phyloP scores from a whole-genome alignment of 257 asterid genomes.

The Solanum microdontum region DNA sequence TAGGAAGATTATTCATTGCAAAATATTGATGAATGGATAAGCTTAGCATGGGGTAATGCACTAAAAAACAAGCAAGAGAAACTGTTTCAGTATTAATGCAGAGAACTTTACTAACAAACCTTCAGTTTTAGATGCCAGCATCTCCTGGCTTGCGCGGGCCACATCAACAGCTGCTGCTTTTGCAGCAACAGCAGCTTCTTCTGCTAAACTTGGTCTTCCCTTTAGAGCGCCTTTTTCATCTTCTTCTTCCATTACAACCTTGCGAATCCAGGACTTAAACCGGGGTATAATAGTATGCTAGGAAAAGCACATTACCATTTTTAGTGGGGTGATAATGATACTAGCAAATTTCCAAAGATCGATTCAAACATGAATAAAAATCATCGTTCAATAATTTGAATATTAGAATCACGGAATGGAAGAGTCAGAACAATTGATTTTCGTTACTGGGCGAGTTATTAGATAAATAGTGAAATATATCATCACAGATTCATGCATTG shows the following conservation, averaged over 20 bases:
- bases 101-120: conserved; percentile 26
- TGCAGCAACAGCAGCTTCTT: conserved; percentile 85
- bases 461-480: not conserved
- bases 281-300: conserved; percentile 68
- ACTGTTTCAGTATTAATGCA: not conserved
- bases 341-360: not conserved
- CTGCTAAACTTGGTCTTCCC: conserved; percentile 56
- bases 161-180: conserved; percentile 91
- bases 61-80: not conserved
- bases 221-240: conserved; percentile 25
- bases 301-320: not conserved
- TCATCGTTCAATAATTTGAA: not conserved
- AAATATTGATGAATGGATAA: not conserved
- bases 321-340: not conserved
- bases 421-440: not conserved
- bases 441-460: not conserved
- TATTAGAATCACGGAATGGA: not conserved
- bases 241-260: conserved; percentile 58
- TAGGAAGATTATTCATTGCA: not conserved
- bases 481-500: not conserved
- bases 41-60: not conserved
- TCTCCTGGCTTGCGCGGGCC: conserved; percentile 83
- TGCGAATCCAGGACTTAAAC: conserved; percentile 88
- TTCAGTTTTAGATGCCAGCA: conserved; percentile 56
- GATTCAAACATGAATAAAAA: not conserved